These are phyloP conservation scores for Boletus semigastroideus DNA, from an alignment of 1,284 basidiomycete species.

Conservation along the genomic window DNA sequence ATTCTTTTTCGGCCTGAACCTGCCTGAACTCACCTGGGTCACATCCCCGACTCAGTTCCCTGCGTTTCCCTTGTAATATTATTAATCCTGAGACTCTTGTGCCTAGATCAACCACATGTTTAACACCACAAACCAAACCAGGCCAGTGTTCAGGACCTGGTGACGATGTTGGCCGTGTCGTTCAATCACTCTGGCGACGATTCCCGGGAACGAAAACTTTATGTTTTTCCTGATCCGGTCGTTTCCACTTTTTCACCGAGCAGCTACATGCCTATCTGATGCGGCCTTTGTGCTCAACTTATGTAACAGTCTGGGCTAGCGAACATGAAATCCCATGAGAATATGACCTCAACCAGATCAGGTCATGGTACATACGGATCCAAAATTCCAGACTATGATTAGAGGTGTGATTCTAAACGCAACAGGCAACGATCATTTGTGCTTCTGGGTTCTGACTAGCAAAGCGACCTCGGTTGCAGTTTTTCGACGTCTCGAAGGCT, in stretches of 20 bases:
- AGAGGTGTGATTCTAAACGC: constrained; percentile 7
- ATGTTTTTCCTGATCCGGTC: neutral
- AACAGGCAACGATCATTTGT: constrained; percentile 22
- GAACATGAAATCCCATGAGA: constrained; percentile 24
- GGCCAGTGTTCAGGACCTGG: neutral
- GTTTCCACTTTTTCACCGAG: constrained; percentile 15
- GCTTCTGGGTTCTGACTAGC: neutral
- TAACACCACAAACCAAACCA: neutral
- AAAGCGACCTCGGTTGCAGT: constrained; percentile 12
- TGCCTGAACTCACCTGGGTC: neutral
- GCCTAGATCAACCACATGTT: constrained; percentile 7
- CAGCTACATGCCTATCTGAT: constrained; percentile 14
- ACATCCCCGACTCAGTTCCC: neutral
- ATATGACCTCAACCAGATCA: constrained; percentile 13
- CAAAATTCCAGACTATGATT: constrained; percentile 11
- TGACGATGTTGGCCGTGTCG: constrained; percentile 1
- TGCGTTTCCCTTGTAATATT: neutral
- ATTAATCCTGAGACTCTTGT: neutral
- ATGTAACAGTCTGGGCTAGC: constrained; percentile 6
- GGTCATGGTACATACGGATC: constrained; percentile 1
- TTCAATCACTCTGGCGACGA: constrained; percentile 5
- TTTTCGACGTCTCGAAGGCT: neutral
- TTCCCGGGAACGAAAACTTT: constrained; percentile 10
- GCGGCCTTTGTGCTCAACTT: constrained; percentile 1
- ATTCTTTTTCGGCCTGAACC: neutral